phyloP scores from a whole-genome alignment of 176 grass and related monocot genomes.

The Avena sativa region DNA sequence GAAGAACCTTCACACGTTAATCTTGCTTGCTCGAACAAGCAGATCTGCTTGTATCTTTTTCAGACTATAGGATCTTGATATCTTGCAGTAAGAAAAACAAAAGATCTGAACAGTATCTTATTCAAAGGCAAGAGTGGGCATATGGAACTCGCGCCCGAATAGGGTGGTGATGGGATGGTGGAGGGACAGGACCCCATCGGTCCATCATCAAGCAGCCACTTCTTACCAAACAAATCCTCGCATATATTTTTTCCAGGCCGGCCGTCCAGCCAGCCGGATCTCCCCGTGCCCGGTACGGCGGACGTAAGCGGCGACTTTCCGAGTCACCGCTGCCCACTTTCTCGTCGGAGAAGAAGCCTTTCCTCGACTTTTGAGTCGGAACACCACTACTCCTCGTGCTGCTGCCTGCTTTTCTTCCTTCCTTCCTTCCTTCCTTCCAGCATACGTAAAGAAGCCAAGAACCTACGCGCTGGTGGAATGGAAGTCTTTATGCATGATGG shows the following conservation, averaged over 20 bases:
- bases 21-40: conserved; percentile 19
- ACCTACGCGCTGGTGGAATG: conserved; percentile 2
- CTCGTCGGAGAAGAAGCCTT: conserved; percentile 37
- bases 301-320: conserved; percentile 56
- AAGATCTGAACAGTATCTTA: background rate
- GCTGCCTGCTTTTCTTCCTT: conserved; percentile 40
- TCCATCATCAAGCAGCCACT: conserved; percentile 19
- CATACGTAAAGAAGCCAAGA: conserved; percentile 32
- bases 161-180: background rate
- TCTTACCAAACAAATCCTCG: background rate
- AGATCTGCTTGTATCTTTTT: background rate
- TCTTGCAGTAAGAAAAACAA: no score
- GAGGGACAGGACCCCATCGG: background rate
- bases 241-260: conserved; percentile 4
- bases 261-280: conserved; percentile 25
- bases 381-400: conserved; percentile 35
- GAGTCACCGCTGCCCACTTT: conserved; percentile 58
- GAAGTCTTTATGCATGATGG: conserved; percentile 35
- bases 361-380: conserved; percentile 56
- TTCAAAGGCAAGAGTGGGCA: background rate
- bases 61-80: background rate
- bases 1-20: conserved; percentile 28
- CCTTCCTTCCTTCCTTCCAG: background rate
- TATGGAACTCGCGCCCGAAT: conserved; percentile 41
- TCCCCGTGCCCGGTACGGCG: conserved; percentile 15